Conservation (phyloP, 805 yeast genomes). For the Blastobotrys chiropterorum region DNA sequence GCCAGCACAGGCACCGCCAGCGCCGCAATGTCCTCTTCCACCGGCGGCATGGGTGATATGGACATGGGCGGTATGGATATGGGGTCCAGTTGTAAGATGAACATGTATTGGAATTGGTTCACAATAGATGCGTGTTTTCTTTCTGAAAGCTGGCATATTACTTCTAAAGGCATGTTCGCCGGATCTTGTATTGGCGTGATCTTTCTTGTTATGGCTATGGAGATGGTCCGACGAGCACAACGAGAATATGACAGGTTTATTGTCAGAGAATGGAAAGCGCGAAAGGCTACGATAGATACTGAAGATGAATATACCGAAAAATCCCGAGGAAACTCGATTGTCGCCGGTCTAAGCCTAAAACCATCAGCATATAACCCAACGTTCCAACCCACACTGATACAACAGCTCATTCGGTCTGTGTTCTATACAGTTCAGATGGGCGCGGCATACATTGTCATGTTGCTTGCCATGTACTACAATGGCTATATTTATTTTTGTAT, state of each 20-base stretch:
- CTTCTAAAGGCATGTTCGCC: slow-evolving; percentile 54
- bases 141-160: slow-evolving; percentile 57
- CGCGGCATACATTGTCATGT: slow-evolving; percentile 58
- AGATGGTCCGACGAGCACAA: slow-evolving; percentile 49
- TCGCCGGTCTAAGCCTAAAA: not conserved
- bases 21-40: slow-evolving; percentile 3
- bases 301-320: not conserved
- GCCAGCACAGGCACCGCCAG: not conserved
- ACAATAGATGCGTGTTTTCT: slow-evolving; percentile 62
- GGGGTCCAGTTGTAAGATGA: slow-evolving; percentile 30
- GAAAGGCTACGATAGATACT: slow-evolving; percentile 1
- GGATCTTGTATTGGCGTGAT: slow-evolving; percentile 72
- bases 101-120: slow-evolving; percentile 72
- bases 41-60: slow-evolving; percentile 11
- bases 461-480: slow-evolving; percentile 69
- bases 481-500: slow-evolving; percentile 62
- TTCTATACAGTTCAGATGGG: slow-evolving; percentile 59
- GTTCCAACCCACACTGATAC: slow-evolving; percentile 38
- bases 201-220: slow-evolving; percentile 49
- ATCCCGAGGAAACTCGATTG: not conserved
- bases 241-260: slow-evolving; percentile 38
- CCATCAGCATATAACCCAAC: not conserved
- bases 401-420: slow-evolving; percentile 45
- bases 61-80: slow-evolving; percentile 17
- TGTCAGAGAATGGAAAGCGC: slow-evolving; percentile 17